Evolutionary conservation across 2,329 filamentous ascomycete species (phyloP).

Genomic region (Coniosporium tulheliwenetii): DNA sequence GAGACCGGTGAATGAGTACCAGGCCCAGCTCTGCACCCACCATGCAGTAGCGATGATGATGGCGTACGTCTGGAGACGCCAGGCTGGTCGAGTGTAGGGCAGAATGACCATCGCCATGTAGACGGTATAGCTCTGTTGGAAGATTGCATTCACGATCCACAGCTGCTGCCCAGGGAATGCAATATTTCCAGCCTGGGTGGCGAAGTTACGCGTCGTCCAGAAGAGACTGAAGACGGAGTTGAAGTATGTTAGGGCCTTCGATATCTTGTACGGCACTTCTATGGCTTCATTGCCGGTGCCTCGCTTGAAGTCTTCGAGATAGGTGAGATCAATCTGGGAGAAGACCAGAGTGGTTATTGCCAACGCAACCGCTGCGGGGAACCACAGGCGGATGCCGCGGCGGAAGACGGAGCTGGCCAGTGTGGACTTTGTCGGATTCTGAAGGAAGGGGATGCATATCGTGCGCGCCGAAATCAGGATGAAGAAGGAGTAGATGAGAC

Average conservation of each 20-base stretch:
- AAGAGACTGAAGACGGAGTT: slow-evolving; percentile 32
- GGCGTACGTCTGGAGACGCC: slow-evolving; percentile 24
- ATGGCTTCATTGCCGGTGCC: slow-evolving; percentile 22
- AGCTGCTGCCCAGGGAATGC: slow-evolving; percentile 29
- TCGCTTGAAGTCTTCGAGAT: slow-evolving; percentile 22
- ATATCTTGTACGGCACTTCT: slow-evolving; percentile 9
- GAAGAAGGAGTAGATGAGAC: slow-evolving; percentile 29
- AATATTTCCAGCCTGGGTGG: slow-evolving; percentile 21
- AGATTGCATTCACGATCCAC: slow-evolving; percentile 30
- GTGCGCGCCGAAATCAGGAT: slow-evolving; percentile 30
- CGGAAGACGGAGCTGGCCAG: slow-evolving; percentile 26
- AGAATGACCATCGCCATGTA: slow-evolving; percentile 33
- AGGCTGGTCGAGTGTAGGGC: slow-evolving; percentile 24
- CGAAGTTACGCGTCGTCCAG: slow-evolving; percentile 24
- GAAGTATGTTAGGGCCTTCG: slow-evolving; percentile 25
- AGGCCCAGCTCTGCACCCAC: slow-evolving; percentile 26
- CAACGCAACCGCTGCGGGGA: slow-evolving; percentile 24
- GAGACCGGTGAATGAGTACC: too few species aligned
- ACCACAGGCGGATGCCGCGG: slow-evolving; percentile 24
- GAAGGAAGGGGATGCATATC: slow-evolving; percentile 26
- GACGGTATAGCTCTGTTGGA: slow-evolving; percentile 30
- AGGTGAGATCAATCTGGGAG: slow-evolving; percentile 13
- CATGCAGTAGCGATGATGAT: slow-evolving; percentile 27
- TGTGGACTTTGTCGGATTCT: slow-evolving; percentile 15
- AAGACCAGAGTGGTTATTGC: slow-evolving; percentile 23